phyloP scores from a whole-genome alignment of 2,329 filamentous ascomycete species.

The Monilinia vaccinii-corymbosi region DNA sequence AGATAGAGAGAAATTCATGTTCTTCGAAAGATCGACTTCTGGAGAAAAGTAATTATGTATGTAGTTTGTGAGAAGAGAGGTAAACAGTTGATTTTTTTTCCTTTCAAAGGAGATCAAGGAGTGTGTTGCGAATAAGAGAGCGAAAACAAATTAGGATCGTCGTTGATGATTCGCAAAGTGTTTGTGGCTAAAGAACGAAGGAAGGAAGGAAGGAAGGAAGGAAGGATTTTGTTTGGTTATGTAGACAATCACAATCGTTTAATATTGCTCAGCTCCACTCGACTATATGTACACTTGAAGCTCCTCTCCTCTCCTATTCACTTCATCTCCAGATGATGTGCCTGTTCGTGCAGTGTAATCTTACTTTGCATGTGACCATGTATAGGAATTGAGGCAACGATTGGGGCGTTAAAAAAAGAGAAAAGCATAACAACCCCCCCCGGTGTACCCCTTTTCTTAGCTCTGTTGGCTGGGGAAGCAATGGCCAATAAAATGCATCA shows the following conservation, averaged over 20 bases:
- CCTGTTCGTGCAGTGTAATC: no score
- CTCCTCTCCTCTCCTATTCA: no score
- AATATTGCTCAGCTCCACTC: background rate
- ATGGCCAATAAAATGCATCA: slow-evolving; percentile 1
- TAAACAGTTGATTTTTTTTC: background rate
- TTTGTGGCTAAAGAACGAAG: background rate
- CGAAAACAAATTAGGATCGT: background rate
- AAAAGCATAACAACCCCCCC: background rate
- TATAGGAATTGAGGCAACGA: no score
- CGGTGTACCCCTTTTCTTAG: background rate
- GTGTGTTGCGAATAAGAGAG: background rate
- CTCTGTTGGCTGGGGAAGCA: background rate
- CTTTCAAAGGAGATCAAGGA: background rate
- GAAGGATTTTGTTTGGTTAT: background rate
- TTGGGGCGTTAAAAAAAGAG: slow-evolving; percentile 2
- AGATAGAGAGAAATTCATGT: slow-evolving; percentile 6
- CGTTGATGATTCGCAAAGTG: background rate
- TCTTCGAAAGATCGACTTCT: background rate
- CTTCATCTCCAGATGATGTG: no score
- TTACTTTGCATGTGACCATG: background rate
- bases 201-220: background rate
- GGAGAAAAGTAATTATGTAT: background rate
- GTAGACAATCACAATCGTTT: background rate
- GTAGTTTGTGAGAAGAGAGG: background rate
- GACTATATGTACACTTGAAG: no score